Evolutionary conservation across 1,139 yeast genomes (phyloP), one percentile per base, ranked within the genome.

Genomic region (Sugiyamaella neomexicana): DNA sequence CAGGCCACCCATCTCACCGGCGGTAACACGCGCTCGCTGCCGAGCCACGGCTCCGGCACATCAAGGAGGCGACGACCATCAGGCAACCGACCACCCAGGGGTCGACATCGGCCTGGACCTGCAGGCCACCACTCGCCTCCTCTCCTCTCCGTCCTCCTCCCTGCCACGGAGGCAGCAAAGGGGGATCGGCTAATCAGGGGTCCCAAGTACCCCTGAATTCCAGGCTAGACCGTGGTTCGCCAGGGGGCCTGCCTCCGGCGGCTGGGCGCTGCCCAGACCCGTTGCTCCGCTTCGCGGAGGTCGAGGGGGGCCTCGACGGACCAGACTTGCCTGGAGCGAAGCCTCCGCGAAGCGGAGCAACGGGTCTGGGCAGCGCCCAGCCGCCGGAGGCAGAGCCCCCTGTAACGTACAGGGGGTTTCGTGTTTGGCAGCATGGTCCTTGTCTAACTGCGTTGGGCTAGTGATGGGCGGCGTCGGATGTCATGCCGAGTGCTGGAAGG

Each of bases 281-380:
- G 9, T 32, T 13, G 37, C 37, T n/a, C 12, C 12, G n/a, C 13
- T 13, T 5, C 12, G 37, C 37, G 37, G n/a, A 32, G n/a, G 5
- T n/a, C n/a, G n/a, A n/a, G 13, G 37, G 37, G 13, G 31, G 8
- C 31, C 37, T 10, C 37, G 37, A n/a, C n/a, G n/a, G n/a, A n/a
- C n/a, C n/a, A n/a, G n/a, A n/a, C n/a, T 10, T 13, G 5, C 5
- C 37, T 10, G n/a, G 13, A 32, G 37, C 37, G 37, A 6, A 34
- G 16, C 38, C 9, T n/a, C 36, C 36, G 36, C 36, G 36, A 31
- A 31, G 36, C 36, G 36, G 38, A 34, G 38, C 38, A n/a, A 34
- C 38, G 38, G 38, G 38, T 34, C 38, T n/a, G 38, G 38, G 38
- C 38, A 34, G 38, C 15, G 38, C 38, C 38, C 38, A n/a, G 38